Evolutionary conservation across 352 stramenopile genomes (phyloP).

Genomic region (Phytophthora nicotianae): DNA sequence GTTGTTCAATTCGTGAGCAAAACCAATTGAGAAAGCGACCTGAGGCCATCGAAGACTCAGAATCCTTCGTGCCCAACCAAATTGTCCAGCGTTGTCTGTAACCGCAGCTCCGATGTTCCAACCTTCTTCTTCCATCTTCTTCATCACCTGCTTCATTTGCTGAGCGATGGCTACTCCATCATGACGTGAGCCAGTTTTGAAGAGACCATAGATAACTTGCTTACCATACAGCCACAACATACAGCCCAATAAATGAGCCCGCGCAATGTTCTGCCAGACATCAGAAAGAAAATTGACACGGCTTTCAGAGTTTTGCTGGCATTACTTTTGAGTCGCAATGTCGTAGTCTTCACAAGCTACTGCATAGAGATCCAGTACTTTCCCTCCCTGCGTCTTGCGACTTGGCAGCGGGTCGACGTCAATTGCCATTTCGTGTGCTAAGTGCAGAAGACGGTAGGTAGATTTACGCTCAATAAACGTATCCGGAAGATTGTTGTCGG

Average conservation of each 20-base stretch:
- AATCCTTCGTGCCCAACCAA: not conserved
- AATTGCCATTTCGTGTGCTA: not conserved
- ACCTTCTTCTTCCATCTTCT: not conserved
- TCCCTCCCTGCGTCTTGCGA: not conserved
- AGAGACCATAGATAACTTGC: not conserved
- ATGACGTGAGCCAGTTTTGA: not conserved
- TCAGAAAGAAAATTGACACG: not conserved
- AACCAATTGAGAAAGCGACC: constrained; percentile 4
- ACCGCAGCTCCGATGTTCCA: not conserved
- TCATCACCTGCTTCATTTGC: not conserved
- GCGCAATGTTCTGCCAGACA: not conserved
- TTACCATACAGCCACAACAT: too few species aligned
- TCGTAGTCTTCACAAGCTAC: not conserved
- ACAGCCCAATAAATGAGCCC: not conserved
- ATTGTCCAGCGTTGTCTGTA: constrained; percentile 12
- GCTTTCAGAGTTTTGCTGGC: not conserved
- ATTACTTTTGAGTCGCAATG: not conserved
- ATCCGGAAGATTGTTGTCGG: not conserved
- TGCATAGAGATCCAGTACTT: not conserved
- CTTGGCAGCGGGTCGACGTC: not conserved
- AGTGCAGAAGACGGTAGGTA: not conserved
- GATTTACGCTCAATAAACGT: not conserved
- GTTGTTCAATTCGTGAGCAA: constrained; percentile 12
- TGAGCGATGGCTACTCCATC: not conserved
- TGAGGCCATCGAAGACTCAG: not conserved